phyloP scores from a whole-genome alignment of 73 alveolate species.

The Paramecium bursaria region DNA sequence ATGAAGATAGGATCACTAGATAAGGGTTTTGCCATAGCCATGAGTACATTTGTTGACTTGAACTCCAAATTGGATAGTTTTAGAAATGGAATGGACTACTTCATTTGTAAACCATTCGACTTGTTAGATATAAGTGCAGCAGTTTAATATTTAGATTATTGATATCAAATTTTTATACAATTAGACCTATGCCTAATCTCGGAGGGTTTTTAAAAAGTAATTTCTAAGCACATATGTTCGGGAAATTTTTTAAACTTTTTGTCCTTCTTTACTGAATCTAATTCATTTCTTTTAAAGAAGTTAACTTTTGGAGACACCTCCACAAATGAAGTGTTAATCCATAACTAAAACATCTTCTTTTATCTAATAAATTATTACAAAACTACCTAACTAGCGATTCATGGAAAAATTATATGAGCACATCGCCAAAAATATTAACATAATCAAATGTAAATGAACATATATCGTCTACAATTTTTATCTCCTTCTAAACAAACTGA shows the following conservation, averaged over 20 bases:
- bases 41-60: constrained; percentile 40
- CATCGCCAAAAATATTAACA: constrained; percentile 58
- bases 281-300: not conserved
- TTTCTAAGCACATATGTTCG: not conserved
- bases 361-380: not conserved
- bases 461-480: not conserved
- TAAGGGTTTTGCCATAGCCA: not conserved
- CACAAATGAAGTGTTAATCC: constrained; percentile 57
- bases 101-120: constrained; percentile 37
- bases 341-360: constrained; percentile 66
- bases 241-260: not conserved
- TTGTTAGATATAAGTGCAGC: constrained; percentile 55
- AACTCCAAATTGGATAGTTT: constrained; percentile 44
- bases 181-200: not conserved
- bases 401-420: constrained; percentile 46
- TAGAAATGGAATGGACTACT: constrained; percentile 45
- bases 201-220: not conserved
- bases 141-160: constrained; percentile 53
- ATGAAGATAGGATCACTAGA: constrained; percentile 2
- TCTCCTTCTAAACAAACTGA: not conserved
- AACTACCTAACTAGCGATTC: constrained; percentile 50
- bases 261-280: not conserved
- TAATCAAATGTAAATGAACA: constrained; percentile 22
- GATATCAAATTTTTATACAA: not conserved
- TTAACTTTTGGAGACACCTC: constrained; percentile 3